Evolutionary conservation across 441 rosid genomes (phyloP).

Genomic region (Populus hybrid): DNA sequence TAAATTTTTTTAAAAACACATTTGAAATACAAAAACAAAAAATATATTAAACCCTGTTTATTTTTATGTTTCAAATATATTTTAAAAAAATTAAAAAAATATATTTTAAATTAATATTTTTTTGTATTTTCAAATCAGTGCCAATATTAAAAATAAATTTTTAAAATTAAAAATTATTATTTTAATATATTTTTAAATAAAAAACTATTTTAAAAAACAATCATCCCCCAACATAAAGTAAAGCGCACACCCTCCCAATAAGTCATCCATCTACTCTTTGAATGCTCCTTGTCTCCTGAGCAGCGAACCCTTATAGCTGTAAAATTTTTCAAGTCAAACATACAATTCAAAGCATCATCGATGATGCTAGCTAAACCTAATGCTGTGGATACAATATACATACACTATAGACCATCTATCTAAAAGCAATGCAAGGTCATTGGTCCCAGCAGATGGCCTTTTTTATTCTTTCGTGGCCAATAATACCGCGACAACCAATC

Average conservation of each 20-base stretch:
- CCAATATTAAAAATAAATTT: no score
- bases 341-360: not conserved
- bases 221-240: not conserved
- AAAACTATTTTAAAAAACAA: no score
- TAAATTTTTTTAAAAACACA: no score
- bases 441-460: not conserved
- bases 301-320: slow-evolving; percentile 51
- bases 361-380: no score
- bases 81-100: no score
- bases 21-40: no score
- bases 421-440: not conserved
- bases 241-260: slow-evolving; percentile 28
- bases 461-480: slow-evolving; percentile 12
- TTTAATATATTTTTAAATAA: no score
- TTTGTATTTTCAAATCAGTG: no score
- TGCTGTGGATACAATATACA: not conserved
- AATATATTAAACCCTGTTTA: no score
- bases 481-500: slow-evolving; percentile 5
- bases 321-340: slow-evolving; percentile 1
- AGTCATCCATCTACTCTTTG: slow-evolving; percentile 24
- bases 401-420: not conserved
- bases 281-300: slow-evolving; percentile 48
- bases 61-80: no score
- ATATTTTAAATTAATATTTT: no score
- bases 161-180: no score